Percentiles rank a stretch among this genome's conserved stretches.
These are phyloP conservation scores for Neurospora sp. DNA, from an alignment of 495 filamentous ascomycete genomes.

Conservation along the genomic window DNA sequence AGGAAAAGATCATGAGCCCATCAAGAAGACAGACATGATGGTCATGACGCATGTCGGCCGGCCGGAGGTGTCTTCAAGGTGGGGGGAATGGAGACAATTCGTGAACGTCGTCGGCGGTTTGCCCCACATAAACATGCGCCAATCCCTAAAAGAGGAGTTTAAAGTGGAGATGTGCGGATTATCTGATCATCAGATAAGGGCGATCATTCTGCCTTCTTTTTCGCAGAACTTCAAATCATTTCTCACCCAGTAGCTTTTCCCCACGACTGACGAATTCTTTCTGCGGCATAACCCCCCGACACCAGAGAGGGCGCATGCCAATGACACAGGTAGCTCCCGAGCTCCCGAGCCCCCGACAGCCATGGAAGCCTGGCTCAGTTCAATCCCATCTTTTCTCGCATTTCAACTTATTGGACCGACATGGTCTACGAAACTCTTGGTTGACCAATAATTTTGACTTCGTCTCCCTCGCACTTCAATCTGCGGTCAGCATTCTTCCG, in stretches of 20 bases:
- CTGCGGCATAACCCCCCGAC: neutral
- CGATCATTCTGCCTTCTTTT: neutral
- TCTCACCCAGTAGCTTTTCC: neutral
- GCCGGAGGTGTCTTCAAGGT: neutral
- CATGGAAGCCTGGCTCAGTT: neutral
- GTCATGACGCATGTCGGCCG: neutral
- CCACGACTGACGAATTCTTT: neutral
- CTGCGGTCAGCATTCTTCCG: neutral
- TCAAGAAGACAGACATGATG: neutral
- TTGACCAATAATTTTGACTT: neutral
- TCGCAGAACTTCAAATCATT: neutral
- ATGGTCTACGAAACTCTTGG: neutral
- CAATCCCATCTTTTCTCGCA: neutral
- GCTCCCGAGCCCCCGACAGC: neutral
- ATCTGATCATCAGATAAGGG: neutral
- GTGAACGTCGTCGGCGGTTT: neutral
- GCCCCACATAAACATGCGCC: neutral
- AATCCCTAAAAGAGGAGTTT: neutral
- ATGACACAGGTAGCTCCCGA: neutral
- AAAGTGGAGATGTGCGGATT: neutral
- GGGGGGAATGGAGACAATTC: neutral
- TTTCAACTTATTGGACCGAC: neutral
- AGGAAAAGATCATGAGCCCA: neutral
- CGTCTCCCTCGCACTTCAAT: neutral
- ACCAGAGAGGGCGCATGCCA: neutral